phyloP scores from a whole-genome alignment of 441 rosid genomes.

The Macaranga tanarius region DNA sequence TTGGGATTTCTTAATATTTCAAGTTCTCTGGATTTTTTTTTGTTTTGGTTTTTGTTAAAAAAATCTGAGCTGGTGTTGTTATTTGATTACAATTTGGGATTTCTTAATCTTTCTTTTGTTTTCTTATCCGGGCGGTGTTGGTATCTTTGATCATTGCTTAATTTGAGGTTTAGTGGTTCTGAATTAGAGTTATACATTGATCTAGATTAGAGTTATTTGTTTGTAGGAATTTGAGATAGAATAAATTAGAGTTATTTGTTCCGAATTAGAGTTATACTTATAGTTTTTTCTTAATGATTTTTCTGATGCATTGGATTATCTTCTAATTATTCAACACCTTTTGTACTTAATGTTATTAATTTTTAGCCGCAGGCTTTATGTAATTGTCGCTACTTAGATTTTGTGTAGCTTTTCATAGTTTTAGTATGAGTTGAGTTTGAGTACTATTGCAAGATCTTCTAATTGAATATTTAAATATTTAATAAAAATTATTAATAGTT shows the following conservation, averaged over 20 bases:
- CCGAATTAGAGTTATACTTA: too few relatives aligned
- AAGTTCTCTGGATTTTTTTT: conserved; percentile 7
- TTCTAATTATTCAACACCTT: neutral
- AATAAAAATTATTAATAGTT: too few relatives aligned
- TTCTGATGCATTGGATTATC: neutral
- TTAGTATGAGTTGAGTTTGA: too few relatives aligned
- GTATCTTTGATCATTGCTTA: neutral
- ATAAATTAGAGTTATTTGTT: too few relatives aligned
- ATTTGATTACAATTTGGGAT: neutral
- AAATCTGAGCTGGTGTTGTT: too few relatives aligned
- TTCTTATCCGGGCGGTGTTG: conserved; percentile 1
- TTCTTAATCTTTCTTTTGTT: neutral
- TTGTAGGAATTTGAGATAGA: neutral
- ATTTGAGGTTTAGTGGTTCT: neutral
- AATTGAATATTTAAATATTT: too few relatives aligned
- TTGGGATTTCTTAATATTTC: too few relatives aligned
- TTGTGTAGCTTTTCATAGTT: too few relatives aligned
- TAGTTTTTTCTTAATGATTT: neutral
- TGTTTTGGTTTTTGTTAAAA: too few relatives aligned
- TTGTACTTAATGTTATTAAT: too few relatives aligned
- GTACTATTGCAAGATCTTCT: too few relatives aligned
- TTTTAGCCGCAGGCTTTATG: neutral
- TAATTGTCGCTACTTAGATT: neutral
- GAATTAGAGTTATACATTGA: conserved; percentile 11
- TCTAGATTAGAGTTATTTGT: conserved; percentile 10